A percentile compares a stretch with the other conserved stretches of the same genome.
These are phyloP conservation scores for Punica granatum DNA, from an alignment of 345 rosid genomes.

Conservation along the genomic window DNA sequence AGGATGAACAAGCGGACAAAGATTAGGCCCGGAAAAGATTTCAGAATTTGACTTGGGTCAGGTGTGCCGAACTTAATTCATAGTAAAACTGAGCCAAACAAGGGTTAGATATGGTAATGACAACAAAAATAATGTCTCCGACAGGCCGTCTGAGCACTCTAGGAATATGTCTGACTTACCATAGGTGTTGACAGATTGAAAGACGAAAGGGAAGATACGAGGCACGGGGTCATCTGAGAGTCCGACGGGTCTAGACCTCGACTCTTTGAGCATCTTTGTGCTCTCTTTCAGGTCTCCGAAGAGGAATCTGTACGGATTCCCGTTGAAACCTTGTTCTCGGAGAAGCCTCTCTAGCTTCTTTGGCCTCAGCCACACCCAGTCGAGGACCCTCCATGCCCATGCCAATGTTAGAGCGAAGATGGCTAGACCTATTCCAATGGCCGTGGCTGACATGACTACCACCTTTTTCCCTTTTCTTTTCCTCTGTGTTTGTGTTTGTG, in stretches of 20 bases:
- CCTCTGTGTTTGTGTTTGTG: background rate
- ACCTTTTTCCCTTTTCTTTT: background rate
- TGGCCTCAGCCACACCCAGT: slow-evolving; percentile 13
- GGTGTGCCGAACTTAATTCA: too few species aligned
- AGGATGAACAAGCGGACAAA: too few species aligned
- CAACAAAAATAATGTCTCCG: background rate
- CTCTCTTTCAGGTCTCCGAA: too few species aligned
- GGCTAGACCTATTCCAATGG: background rate
- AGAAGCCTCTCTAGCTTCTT: slow-evolving; percentile 11
- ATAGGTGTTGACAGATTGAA: slow-evolving; percentile 2
- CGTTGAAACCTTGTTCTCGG: slow-evolving; percentile 8
- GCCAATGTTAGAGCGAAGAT: background rate
- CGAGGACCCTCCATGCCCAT: background rate
- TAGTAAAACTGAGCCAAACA: too few species aligned
- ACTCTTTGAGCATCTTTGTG: too few species aligned
- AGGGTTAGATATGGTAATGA: background rate
- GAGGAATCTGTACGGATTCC: slow-evolving; percentile 7
- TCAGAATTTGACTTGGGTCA: too few species aligned
- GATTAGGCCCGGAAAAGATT: too few species aligned
- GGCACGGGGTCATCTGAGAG: background rate
- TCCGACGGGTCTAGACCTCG: too few species aligned
- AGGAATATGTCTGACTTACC: too few species aligned
- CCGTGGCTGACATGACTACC: background rate
- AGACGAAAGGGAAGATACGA: background rate
- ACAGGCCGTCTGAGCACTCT: background rate